Percentiles rank a stretch among this genome's conserved stretches.
Evolutionary conservation across 1,284 basidiomycete species (phyloP).

Genomic region (Porodaedalea pini): DNA sequence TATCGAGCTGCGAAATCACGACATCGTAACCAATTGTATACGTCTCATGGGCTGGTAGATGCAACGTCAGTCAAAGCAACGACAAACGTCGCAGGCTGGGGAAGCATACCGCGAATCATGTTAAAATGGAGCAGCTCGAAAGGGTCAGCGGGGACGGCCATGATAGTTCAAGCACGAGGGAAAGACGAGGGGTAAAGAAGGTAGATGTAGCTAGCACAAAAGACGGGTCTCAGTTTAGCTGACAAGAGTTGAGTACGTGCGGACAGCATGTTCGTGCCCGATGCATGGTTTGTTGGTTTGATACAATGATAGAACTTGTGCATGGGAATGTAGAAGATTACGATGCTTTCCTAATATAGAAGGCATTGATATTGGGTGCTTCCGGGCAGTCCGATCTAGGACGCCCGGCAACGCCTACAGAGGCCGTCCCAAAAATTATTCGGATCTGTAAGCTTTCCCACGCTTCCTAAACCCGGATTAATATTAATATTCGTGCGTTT

Average conservation of each 20-base stretch:
- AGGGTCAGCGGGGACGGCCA: constrained; percentile 15
- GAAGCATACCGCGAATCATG: constrained; percentile 24
- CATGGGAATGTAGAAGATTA: no score
- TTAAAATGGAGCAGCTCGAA: constrained; percentile 26
- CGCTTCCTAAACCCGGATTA: no score
- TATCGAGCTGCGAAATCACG: constrained; percentile 33
- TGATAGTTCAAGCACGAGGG: no score
- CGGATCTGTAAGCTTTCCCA: no score
- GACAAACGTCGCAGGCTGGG: background rate
- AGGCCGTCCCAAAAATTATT: no score
- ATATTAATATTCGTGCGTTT: no score
- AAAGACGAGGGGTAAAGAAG: background rate
- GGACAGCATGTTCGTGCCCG: no score
- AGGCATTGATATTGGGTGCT: no score
- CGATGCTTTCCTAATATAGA: no score
- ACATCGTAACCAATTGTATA: constrained; percentile 35
- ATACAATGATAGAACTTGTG: background rate
- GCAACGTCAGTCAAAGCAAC: background rate
- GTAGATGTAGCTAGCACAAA: background rate
- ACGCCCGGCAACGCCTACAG: no score
- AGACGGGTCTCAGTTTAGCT: background rate
- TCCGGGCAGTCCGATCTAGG: no score
- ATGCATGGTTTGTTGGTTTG: background rate
- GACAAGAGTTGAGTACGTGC: background rate
- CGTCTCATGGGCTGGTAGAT: constrained; percentile 30